phyloP scores from a whole-genome alignment of 2,329 filamentous ascomycete species.

The Pseudophaeomoniella oleicola region DNA sequence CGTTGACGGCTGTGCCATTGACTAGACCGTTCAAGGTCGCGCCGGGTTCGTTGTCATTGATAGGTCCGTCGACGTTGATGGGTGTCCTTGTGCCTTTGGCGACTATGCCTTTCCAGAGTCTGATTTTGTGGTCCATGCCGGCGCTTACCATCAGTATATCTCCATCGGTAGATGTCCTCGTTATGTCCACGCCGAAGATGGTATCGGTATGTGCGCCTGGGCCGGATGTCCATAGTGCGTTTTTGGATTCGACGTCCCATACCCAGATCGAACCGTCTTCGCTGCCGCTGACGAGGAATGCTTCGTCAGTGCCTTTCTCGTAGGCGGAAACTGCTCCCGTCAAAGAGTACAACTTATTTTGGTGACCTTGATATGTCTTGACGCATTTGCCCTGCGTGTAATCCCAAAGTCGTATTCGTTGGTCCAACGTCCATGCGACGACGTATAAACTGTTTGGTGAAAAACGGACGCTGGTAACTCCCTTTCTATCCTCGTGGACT shows the following conservation, averaged over 20 bases:
- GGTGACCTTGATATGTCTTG: conserved; percentile 93
- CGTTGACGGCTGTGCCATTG: neutral
- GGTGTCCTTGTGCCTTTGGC: neutral
- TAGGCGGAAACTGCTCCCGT: conserved; percentile 68
- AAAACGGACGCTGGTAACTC: conserved; percentile 80
- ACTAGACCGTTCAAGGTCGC: neutral
- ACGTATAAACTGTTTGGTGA: conserved; percentile 89
- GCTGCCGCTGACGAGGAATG: conserved; percentile 68
- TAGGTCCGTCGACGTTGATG: neutral
- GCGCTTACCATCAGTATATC: conserved; percentile 9
- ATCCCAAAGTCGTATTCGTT: conserved; percentile 82
- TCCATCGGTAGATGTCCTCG: conserved; percentile 25
- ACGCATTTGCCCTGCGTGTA: conserved; percentile 83
- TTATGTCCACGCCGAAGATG: conserved; percentile 42
- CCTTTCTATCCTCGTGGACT: conserved; percentile 89
- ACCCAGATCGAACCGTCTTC: conserved; percentile 75
- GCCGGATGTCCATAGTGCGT: conserved; percentile 52
- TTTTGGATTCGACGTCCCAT: conserved; percentile 84
- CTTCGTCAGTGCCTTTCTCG: conserved; percentile 18
- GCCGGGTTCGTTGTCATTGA: neutral
- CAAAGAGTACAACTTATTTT: conserved; percentile 73
- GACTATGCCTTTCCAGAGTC: conserved; percentile 7
- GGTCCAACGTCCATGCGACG: conserved; percentile 81
- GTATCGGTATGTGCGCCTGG: conserved; percentile 39
- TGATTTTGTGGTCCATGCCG: conserved; percentile 10